Base-by-base conservation (phyloP, 805 yeast genomes). In the Teunomyces aglyptinius region DNA sequence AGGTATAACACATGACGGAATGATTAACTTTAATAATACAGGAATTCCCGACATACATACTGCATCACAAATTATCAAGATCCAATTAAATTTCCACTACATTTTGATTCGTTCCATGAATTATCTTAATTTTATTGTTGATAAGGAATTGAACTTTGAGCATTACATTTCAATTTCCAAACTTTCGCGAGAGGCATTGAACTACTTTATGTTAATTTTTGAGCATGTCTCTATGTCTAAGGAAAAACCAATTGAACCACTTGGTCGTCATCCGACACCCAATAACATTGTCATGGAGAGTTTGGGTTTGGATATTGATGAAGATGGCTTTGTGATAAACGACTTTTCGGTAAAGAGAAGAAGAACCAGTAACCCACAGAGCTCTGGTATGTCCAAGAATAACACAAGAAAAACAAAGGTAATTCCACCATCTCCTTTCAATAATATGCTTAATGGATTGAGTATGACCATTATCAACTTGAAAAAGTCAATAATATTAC, bases 31-130 rank as follows among this genome's bases (percentile, higher is more conserved):
- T 49, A 41, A 51, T 26, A 55, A 52, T 35, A 60, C 58, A 8
- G 76, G 75, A 0, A 32, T 65, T n/a, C 73, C 75, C 0, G 76
- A 72, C 52, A 57, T 59, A 6, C 55, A 63, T 33, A 64, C 75
- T 8, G 73, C 76, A 1, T 56, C 67, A 1, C 69, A 67, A 32
- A 52, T 73, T 36, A 67, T 69, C n/a, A 68, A 69, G 48, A 68
- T 73, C 43, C 80, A 75, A 50, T 59, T 73, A 27, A 70, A 71
- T 49, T 65, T 74, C 51, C 77, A 75, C 53, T 74, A 70, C 47
- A 57, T 70, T 34, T 56, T 73, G 44, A 71, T 74, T 19, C 53
- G 76, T 44, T 65, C 75, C 2, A 64, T 65, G 64, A 74, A 74
- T 50, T 70, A 71, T 51, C 55, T 73, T 19, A 68, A 75, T 48